Conservation (phyloP, 1,139 yeast species). For the Suhomyces kunorum region DNA sequence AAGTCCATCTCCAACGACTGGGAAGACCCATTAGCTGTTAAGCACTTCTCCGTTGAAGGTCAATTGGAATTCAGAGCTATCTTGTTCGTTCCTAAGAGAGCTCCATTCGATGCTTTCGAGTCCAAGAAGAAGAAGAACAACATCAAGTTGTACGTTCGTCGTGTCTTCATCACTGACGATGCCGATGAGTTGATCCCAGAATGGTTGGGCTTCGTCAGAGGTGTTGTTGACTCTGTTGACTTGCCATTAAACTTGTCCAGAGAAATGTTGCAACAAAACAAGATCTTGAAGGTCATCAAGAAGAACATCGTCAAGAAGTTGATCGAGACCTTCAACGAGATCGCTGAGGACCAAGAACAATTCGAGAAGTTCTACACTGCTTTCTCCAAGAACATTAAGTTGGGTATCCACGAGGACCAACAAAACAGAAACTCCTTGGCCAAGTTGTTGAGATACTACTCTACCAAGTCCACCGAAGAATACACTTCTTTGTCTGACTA, state of each 20-base stretch:
- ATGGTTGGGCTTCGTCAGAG: conserved; percentile 96
- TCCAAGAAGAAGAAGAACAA: conserved; percentile 98
- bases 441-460: conserved; percentile 94
- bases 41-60: conserved; percentile 99
- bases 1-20: conserved; percentile 99
- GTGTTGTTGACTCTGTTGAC: conserved; percentile 99
- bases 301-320: conserved; percentile 99
- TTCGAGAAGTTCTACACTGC: conserved; percentile 98
- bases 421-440: conserved; percentile 96
- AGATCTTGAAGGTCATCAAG: conserved; percentile 98
- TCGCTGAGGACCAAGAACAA: conserved; percentile 98
- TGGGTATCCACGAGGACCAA: conserved; percentile 98
- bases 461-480: conserved; percentile 95
- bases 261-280: conserved; percentile 99
- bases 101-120: conserved; percentile 98
- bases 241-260: conserved; percentile 99
- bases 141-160: conserved; percentile 98
- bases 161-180: conserved; percentile 99
- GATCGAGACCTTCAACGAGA: conserved; percentile 98
- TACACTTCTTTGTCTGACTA: conserved; percentile 92
- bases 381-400: conserved; percentile 96
- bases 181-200: conserved; percentile 99
- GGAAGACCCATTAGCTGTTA: conserved; percentile 99
- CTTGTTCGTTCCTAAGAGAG: conserved; percentile 97
- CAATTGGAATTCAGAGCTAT: conserved; percentile 99